Conservation (phyloP, 805 yeast species). For the Candida germanica region DNA sequence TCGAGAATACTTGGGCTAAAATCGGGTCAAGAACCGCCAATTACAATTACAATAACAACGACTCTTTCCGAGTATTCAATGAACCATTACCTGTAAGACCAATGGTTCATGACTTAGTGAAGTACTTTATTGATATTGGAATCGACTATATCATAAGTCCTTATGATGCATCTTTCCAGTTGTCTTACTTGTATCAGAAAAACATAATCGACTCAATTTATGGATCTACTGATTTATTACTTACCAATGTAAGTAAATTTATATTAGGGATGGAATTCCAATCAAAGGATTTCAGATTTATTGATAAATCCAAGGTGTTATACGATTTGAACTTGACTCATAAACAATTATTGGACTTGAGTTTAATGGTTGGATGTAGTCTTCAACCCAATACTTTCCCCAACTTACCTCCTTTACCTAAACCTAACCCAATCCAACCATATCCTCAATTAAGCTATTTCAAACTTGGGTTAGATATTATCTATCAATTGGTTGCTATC, state of each 20-base stretch:
- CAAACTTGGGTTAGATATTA: constrained; percentile 38
- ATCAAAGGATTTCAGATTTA: constrained; percentile 60
- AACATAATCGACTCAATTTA: constrained; percentile 68
- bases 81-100: constrained; percentile 50
- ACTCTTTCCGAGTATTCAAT: constrained; percentile 52
- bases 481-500: constrained; percentile 31
- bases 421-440: constrained; percentile 38
- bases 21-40: constrained; percentile 22
- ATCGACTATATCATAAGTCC: constrained; percentile 79
- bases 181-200: constrained; percentile 62
- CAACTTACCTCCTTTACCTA: constrained; percentile 45
- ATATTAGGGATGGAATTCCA: constrained; percentile 70
- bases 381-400: constrained; percentile 65
- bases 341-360: constrained; percentile 69
- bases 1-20: constrained; percentile 39
- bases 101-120: constrained; percentile 53
- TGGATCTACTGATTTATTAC: constrained; percentile 78
- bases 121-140: constrained; percentile 50
- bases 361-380: constrained; percentile 76
- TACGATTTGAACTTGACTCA: constrained; percentile 58
- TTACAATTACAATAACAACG: constrained; percentile 19
- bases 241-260: constrained; percentile 65
- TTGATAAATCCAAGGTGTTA: constrained; percentile 57
- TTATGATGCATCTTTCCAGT: constrained; percentile 73
- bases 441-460: constrained; percentile 39